Percentiles rank a stretch among this genome's conserved stretches.
phyloP scores from a whole-genome alignment of 202 grass and related monocot species.

The Elaeis oleifera region DNA sequence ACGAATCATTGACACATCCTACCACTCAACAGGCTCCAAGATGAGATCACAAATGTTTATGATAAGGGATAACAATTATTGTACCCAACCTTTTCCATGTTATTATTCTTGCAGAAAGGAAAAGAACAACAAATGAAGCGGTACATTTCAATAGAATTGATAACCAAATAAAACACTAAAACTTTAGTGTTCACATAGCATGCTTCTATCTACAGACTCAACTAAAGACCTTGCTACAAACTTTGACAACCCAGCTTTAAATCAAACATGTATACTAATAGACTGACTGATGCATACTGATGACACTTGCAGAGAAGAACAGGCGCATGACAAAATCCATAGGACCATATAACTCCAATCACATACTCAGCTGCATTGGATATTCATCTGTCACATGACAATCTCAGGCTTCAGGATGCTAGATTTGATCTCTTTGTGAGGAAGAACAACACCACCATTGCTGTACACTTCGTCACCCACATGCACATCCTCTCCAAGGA shows the following conservation, averaged over 20 bases:
- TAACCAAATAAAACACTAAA: no score
- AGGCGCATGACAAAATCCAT: no score
- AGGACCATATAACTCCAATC: no score
- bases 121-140: background rate
- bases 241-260: background rate
- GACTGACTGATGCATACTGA: no score
- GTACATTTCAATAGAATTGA: no score
- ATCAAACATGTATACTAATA: no score
- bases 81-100: background rate
- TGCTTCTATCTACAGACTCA: background rate
- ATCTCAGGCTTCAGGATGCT: constrained; percentile 45
- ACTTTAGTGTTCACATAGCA: no score
- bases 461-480: constrained; percentile 34
- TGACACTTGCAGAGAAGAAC: no score
- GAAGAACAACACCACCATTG: constrained; percentile 38
- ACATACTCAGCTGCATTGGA: no score
- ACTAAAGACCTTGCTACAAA: background rate
- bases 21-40: background rate
- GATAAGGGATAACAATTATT: background rate
- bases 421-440: constrained; percentile 40
- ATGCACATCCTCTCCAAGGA: constrained; percentile 41
- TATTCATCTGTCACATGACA: constrained; percentile 27
- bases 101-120: constrained; percentile 7
- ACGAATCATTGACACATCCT: background rate
- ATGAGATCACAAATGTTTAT: background rate